Conservation (phyloP, 768 basidiomycete species). For the Lactarius deliciosus region DNA sequence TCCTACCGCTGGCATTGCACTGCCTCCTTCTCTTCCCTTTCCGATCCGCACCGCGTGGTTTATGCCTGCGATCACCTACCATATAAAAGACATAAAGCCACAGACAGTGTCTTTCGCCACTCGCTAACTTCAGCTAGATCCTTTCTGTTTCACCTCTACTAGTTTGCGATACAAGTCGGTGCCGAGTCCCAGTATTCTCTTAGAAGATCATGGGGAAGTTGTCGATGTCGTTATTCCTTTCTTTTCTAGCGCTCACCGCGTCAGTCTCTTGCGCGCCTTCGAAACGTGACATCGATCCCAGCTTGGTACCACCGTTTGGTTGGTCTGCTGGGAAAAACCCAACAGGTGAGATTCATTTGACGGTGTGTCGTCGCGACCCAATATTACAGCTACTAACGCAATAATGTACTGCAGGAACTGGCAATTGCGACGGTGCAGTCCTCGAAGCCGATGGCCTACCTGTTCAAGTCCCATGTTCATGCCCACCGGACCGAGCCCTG, state of each 20-base stretch:
- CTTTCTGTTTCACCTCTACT: not conserved
- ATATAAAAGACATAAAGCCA: not conserved
- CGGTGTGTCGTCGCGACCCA: no score
- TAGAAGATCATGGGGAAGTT: not conserved
- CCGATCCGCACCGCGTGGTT: not conserved
- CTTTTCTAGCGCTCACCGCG: not conserved
- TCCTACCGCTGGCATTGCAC: not conserved
- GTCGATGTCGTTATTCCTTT: not conserved
- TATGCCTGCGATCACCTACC: not conserved
- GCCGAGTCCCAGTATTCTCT: not conserved
- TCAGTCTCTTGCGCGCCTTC: not conserved
- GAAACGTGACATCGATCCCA: constrained; percentile 30
- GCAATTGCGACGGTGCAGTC: constrained; percentile 40
- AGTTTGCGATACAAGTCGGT: not conserved
- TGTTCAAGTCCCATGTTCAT: constrained; percentile 42
- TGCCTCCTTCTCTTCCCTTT: not conserved
- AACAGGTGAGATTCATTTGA: constrained; percentile 23
- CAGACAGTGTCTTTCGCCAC: not conserved
- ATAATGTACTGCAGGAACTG: constrained; percentile 31
- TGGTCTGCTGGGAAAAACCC: constrained; percentile 29
- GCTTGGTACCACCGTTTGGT: constrained; percentile 32
- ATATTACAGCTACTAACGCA: not conserved
- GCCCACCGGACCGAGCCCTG: constrained; percentile 38
- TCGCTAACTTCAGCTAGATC: not conserved
- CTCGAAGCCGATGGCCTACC: constrained; percentile 37